phyloP scores from a whole-genome alignment of 495 filamentous ascomycete genomes.

The Lasiosphaeria ovina region DNA sequence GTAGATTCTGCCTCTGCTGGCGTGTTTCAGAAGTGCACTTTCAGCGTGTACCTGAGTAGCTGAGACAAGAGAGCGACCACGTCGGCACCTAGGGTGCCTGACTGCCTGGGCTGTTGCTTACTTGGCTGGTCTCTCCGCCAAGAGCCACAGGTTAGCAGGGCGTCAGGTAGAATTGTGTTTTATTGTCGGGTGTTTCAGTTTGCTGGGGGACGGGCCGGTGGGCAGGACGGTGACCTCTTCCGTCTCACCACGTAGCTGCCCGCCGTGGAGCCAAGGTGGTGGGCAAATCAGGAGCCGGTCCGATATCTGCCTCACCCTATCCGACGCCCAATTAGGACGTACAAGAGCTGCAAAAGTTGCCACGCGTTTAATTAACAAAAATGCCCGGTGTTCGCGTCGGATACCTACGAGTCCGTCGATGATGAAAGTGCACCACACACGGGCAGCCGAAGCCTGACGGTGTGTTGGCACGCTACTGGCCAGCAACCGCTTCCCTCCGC shows the following conservation, averaged over 20 bases:
- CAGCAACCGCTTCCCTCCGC: background rate
- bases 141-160: background rate
- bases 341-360: conserved; percentile 2
- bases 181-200: background rate
- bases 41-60: too few relatives aligned
- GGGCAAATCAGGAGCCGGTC: background rate
- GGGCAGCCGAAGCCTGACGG: too few relatives aligned
- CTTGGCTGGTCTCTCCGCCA: background rate
- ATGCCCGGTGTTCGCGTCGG: background rate
- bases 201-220: background rate
- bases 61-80: too few relatives aligned
- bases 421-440: background rate
- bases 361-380: conserved; percentile 12
- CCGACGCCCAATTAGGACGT: background rate
- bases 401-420: background rate
- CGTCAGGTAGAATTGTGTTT: background rate
- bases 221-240: conserved; percentile 12
- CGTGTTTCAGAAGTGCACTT: too few relatives aligned
- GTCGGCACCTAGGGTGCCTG: too few relatives aligned
- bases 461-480: conserved; percentile 16
- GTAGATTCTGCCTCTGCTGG: too few relatives aligned
- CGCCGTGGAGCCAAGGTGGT: conserved; percentile 15
- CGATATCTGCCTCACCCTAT: conserved; percentile 1
- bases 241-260: conserved; percentile 16
- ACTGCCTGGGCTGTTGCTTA: background rate